phyloP scores from a whole-genome alignment of 345 rosid species.

The Ricinus communis region DNA sequence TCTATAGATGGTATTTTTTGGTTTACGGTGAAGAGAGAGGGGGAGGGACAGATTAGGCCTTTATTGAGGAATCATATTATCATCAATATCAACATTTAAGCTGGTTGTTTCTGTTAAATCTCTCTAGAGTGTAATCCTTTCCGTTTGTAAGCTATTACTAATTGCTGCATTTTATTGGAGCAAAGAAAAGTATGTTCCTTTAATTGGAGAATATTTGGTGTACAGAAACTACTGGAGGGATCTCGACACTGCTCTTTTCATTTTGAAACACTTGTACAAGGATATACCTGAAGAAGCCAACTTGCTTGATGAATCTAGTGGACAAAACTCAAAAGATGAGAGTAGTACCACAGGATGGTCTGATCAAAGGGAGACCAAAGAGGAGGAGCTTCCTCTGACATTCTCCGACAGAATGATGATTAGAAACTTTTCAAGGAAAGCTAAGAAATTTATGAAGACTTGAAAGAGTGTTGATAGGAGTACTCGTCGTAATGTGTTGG shows the following conservation, averaged over 20 bases:
- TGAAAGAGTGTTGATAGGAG: constrained; percentile 18
- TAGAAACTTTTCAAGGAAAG: constrained; percentile 59
- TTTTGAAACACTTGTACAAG: constrained; percentile 75
- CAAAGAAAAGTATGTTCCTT: neutral
- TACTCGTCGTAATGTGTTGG: neutral
- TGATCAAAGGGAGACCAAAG: constrained; percentile 43
- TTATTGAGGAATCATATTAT: neutral
- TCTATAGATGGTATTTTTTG: too few relatives aligned
- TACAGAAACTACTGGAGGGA: constrained; percentile 99
- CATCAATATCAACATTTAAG: neutral
- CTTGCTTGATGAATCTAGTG: constrained; percentile 31
- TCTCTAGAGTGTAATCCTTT: neutral
- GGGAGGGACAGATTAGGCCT: too few relatives aligned
- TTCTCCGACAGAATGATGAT: constrained; percentile 50
- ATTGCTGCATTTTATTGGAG: neutral
- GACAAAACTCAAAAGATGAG: constrained; percentile 33
- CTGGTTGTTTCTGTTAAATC: too few relatives aligned
- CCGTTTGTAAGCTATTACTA: neutral
- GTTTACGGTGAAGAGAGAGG: too few relatives aligned
- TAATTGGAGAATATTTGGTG: constrained; percentile 13
- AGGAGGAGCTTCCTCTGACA: constrained; percentile 81
- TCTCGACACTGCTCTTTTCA: constrained; percentile 84
- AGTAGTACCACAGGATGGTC: constrained; percentile 42
- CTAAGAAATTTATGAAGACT: constrained; percentile 45
- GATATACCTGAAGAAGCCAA: constrained; percentile 62